phyloP scores from a whole-genome alignment of 2,329 filamentous ascomycete species.

The Fusarium siculi region DNA sequence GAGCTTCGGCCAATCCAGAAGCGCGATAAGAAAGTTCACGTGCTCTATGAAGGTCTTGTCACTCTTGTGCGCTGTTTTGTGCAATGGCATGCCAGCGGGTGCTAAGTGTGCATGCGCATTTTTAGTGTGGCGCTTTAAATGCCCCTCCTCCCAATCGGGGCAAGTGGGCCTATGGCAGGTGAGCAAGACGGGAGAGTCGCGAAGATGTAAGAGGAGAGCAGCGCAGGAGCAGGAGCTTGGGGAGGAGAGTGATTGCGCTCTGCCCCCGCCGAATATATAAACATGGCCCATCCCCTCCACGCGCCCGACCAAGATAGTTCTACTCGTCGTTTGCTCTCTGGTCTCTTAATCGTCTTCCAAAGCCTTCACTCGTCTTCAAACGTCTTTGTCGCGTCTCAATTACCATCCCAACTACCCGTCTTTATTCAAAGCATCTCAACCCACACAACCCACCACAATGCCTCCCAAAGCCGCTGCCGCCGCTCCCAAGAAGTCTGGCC shows the following conservation, averaged over 20 bases:
- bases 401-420: constrained; percentile 38
- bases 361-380: constrained; percentile 5
- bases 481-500: constrained; percentile 60
- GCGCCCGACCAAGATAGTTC: constrained; percentile 60
- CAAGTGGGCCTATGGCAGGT: constrained; percentile 42
- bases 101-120: constrained; percentile 28
- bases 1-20: background rate
- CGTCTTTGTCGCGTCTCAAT: constrained; percentile 40
- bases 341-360: constrained; percentile 40
- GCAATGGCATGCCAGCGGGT: constrained; percentile 35
- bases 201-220: constrained; percentile 35
- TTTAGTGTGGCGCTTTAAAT: constrained; percentile 42
- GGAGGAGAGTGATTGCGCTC: constrained; percentile 63
- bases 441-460: constrained; percentile 57
- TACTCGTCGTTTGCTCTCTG: constrained; percentile 50
- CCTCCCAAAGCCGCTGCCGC: constrained; percentile 67
- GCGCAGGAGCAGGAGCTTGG: constrained; percentile 44
- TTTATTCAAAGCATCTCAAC: constrained; percentile 33
- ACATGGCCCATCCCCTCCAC: constrained; percentile 63
- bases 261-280: constrained; percentile 70
- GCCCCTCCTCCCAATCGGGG: constrained; percentile 39
- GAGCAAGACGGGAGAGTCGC: constrained; percentile 34
- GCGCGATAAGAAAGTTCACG: constrained; percentile 3
- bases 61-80: constrained; percentile 33
- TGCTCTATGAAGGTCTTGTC: constrained; percentile 14